A percentile compares a stretch with the other conserved stretches of the same genome.
Evolutionary conservation across 1,284 basidiomycete species (phyloP).

Genomic region (Gomphus bonarii): DNA sequence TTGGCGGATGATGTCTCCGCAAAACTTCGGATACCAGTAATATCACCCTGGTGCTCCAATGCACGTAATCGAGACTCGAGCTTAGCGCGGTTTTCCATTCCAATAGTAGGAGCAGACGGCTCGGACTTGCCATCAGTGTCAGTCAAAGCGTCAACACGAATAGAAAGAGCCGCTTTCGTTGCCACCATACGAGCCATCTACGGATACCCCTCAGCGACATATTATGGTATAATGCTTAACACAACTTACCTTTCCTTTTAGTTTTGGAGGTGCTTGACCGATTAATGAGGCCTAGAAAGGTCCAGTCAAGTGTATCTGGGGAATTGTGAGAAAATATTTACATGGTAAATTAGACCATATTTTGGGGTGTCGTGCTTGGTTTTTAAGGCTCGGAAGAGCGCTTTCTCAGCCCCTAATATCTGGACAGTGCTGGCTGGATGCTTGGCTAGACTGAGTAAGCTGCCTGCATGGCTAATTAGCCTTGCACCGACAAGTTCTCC

Average conservation of each 20-base stretch:
- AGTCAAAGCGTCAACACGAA: conserved; percentile 93
- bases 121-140: conserved; percentile 89
- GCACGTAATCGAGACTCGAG: conserved; percentile 89
- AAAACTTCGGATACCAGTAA: conserved; percentile 53
- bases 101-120: conserved; percentile 71
- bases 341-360: conserved; percentile 96
- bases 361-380: conserved; percentile 99
- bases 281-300: conserved; percentile 73
- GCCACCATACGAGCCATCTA: conserved; percentile 99
- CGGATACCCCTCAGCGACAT: background rate
- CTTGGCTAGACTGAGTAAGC: conserved; percentile 88
- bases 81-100: conserved; percentile 88
- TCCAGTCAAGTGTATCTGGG: conserved; percentile 8
- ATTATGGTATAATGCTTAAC: background rate
- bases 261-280: conserved; percentile 94
- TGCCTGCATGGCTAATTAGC: conserved; percentile 94
- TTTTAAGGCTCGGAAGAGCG: conserved; percentile 94
- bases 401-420: conserved; percentile 98
- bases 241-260: conserved; percentile 83
- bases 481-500: conserved; percentile 96
- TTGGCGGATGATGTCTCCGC: conserved; percentile 40
- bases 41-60: conserved; percentile 76
- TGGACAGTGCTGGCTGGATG: conserved; percentile 97
- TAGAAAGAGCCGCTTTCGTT: conserved; percentile 92
- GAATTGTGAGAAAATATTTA: conserved; percentile 21